Evolutionary conservation across 768 basidiomycete species (phyloP), one percentile per base, ranked within the genome.

Genomic region (Paxillus involutus): DNA sequence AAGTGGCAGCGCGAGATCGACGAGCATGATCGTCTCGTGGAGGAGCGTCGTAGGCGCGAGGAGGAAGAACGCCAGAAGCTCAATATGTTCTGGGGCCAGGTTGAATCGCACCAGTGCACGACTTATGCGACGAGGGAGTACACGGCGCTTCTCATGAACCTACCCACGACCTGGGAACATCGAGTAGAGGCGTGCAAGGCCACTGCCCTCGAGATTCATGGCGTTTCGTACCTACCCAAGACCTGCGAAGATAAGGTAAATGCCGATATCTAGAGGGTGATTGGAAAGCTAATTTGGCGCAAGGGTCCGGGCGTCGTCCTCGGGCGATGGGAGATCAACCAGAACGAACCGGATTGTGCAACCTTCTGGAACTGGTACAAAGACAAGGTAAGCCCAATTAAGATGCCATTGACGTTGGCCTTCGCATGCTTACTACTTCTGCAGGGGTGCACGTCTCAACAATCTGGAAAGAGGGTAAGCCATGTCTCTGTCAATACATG

Each of bases 71-170:
- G 64, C 2, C 26, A 39, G 14, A 59, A 46, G 7, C 62, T 67
- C 8, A 29, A 52, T 17, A 50, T 73, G 44, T 64, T 48, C 32
- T 69, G 68, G 68, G 56, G 45, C 11, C 43, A 30, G 1, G 43
- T 64, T 24, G 48, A 55, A 16, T 44, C 51, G 3, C 62, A 66
- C 19, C 47, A 59, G 29, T 73, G 72, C 57, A 61, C 52, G 24
- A 60, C 64, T 0, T 71, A 65, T 14, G 66, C 58, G 1, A 64
- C 63, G 26, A 56, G 67, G 32, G 63, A 65, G 52, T 74, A 71
- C 10, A 63, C 65, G 10, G 71, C 72, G 0, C 47, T 59, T 6
- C 51, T 73, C 0, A 55, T 58, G 44, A 73, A 73, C 39, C 50
- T 70, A 2, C 72, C 70, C 2, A 17, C 26, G 13, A 29, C 43